A percentile compares a stretch with the other conserved stretches of the same genome.
These are phyloP conservation scores for Aspergillus olivimuriae DNA, from an alignment of 495 filamentous ascomycete genomes.

Conservation along the genomic window DNA sequence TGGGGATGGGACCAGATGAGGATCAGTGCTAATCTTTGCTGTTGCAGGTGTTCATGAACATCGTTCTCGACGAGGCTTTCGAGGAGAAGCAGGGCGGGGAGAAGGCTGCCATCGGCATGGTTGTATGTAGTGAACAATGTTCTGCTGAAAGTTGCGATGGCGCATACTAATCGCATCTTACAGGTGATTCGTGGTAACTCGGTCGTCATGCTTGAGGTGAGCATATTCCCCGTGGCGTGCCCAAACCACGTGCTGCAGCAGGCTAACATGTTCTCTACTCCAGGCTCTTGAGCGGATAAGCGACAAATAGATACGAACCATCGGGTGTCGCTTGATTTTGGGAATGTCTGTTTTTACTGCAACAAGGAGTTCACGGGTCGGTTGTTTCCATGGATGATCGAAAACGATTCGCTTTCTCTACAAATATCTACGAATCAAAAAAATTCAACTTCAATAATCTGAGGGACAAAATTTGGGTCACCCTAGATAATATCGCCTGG, in stretches of 20 bases:
- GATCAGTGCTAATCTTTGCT: not conserved
- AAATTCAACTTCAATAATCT: constrained; percentile 3
- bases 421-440: constrained; percentile 14
- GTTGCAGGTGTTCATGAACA: constrained; percentile 89
- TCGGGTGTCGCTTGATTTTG: constrained; percentile 12
- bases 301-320: constrained; percentile 31
- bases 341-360: constrained; percentile 22
- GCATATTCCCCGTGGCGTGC: constrained; percentile 1
- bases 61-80: constrained; percentile 95
- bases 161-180: too few relatives aligned
- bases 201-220: constrained; percentile 89
- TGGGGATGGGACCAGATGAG: too few relatives aligned
- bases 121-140: constrained; percentile 50
- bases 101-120: constrained; percentile 88
- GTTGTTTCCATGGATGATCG: constrained; percentile 36
- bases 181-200: constrained; percentile 86
- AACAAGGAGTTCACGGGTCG: constrained; percentile 37
- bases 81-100: constrained; percentile 91
- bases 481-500: not conserved
- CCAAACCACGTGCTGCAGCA: not conserved
- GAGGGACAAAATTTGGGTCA: constrained; percentile 1
- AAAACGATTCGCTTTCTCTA: constrained; percentile 25
- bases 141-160: not conserved
- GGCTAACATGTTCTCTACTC: constrained; percentile 17
- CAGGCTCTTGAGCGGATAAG: constrained; percentile 56